Base-by-base conservation (phyloP, 139 green algal species). In the Chlamydomonas sp. region DNA sequence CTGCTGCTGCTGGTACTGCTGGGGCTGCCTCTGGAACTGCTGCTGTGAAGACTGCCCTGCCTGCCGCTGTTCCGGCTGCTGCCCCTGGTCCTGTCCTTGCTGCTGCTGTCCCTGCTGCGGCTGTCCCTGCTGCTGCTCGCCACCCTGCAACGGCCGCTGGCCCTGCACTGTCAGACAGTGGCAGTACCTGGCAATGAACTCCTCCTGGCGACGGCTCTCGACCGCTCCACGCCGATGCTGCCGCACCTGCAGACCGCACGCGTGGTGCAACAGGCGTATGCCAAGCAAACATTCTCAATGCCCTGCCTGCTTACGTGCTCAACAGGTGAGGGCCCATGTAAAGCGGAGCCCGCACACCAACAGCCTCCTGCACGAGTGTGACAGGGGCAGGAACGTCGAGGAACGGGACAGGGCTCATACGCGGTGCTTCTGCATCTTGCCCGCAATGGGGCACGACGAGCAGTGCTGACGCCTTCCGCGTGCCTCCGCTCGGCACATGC, bases 201-300 rank as follows among this genome's bases (percentile, higher is more conserved):
- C 73, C 87, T 94, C 91, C 80, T 94, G 91, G 49, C 59, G 80
- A 5, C 80, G 62, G 66, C 90, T 94, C 63, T 94, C 91, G 60
- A 94, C 89, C 1, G 78, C 61, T 20, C 80, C 84, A 18, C 89
- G 87, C 0, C 91, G 83, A 17, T 86, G 69, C 80, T 62, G 64
- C 15, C 91, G 91, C 15, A 94, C 87, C 88, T 88, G 61, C 15
- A 6, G 12, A 69, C 31, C 9, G 3, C 10, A 72, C 60, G 71
- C n/a, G 5, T 17, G n/a, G 31, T 18, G 3, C 58, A 49, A 20
- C 9, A 72, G 3, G 5, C 15, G 5, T 15, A 83, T 72, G 61
- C 10, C 9, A 15, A 71, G 8, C 12, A 72, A 72, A 5, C 12
- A 12, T 18, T 18, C 12, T 5, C 67, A 15, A 18, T 5, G 12